Evolutionary conservation across 2,329 filamentous ascomycete genomes (phyloP).

Genomic region (Exserohilum turcica): DNA sequence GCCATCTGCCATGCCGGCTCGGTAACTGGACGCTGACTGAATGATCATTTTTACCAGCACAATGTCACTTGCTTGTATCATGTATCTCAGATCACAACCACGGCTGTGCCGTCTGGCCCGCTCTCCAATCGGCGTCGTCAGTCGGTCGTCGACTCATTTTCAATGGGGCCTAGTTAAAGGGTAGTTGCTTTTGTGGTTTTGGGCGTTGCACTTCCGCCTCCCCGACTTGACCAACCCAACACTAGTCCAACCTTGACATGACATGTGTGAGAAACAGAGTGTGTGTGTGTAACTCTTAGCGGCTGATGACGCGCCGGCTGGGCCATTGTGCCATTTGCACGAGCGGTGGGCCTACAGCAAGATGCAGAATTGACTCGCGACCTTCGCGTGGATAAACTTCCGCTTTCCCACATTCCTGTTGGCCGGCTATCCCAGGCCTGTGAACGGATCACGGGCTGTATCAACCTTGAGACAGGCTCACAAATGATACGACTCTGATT

Average conservation of each 20-base stretch:
- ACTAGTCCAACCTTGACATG: conserved; percentile 11
- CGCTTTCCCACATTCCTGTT: background rate
- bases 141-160: background rate
- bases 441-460: background rate
- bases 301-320: conserved; percentile 11
- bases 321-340: conserved; percentile 9
- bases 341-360: background rate
- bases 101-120: background rate
- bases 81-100: background rate
- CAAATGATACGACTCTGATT: background rate
- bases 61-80: background rate
- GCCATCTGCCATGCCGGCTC: too few species aligned
- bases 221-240: conserved; percentile 9
- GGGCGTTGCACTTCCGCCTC: conserved; percentile 7
- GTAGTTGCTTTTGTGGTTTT: conserved; percentile 3
- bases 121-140: background rate
- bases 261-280: background rate
- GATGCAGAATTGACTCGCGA: conserved; percentile 10
- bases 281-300: conserved; percentile 2
- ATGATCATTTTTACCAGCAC: too few species aligned
- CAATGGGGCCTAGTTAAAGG: background rate
- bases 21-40: too few species aligned
- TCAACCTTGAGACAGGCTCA: background rate
- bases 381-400: conserved; percentile 18
- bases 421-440: background rate